Evolutionary conservation across 352 stramenopile genomes (phyloP).

Genomic region (Thalassiosira mediterranea): DNA sequence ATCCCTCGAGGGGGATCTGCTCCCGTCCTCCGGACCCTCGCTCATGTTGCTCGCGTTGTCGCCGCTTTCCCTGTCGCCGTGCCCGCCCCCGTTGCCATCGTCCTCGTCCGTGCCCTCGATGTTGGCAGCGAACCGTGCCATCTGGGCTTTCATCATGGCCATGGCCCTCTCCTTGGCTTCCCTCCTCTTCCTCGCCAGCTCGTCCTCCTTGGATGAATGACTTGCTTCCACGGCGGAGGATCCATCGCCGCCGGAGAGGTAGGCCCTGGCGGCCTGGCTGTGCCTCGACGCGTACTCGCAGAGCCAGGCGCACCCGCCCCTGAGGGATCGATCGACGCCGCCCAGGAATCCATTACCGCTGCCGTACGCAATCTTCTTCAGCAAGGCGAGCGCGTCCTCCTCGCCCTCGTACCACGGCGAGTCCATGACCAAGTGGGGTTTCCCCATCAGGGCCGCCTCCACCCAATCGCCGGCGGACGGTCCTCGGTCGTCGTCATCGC

Average conservation of each 20-base stretch:
- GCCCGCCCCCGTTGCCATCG: no score
- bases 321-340: constrained; percentile 64
- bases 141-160: constrained; percentile 79
- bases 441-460: constrained; percentile 53
- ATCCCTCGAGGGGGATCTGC: constrained; percentile 22
- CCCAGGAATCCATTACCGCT: constrained; percentile 62
- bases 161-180: constrained; percentile 75
- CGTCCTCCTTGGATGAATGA: constrained; percentile 39
- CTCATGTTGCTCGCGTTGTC: no score
- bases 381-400: constrained; percentile 62
- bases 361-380: constrained; percentile 58
- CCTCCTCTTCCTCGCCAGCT: constrained; percentile 62
- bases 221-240: no score
- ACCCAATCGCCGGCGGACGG: constrained; percentile 74
- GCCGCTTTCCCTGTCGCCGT: no score
- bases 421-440: constrained; percentile 60
- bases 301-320: constrained; percentile 71
- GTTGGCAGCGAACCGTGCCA: constrained; percentile 75
- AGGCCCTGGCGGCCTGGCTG: no score
- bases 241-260: no score
- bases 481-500: no score
- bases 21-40: constrained; percentile 33
- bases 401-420: constrained; percentile 69
- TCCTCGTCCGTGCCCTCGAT: constrained; percentile 59
- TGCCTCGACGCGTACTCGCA: constrained; percentile 72